Evolutionary conservation across 2,329 filamentous ascomycete genomes (phyloP).

Genomic region (Fusarium gaditjirri): DNA sequence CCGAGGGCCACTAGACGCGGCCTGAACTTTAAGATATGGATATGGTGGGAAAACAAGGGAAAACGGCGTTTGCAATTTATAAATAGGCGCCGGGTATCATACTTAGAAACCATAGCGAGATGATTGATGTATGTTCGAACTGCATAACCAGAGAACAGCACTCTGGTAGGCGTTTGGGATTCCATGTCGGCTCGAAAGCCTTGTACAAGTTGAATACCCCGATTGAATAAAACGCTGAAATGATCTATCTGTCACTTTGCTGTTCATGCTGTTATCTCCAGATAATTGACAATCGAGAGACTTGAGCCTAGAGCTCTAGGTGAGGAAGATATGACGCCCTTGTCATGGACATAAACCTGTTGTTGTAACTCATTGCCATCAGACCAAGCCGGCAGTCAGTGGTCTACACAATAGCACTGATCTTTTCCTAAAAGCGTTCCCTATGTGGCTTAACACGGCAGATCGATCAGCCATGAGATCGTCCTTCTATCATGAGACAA

Average conservation of each 20-base stretch:
- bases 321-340: not conserved
- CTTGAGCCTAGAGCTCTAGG: not conserved
- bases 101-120: slow-evolving; percentile 28
- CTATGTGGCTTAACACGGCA: not conserved
- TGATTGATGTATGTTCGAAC: slow-evolving; percentile 17
- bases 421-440: not conserved
- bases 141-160: slow-evolving; percentile 31
- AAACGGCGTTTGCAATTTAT: slow-evolving; percentile 34
- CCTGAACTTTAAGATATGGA: slow-evolving; percentile 39
- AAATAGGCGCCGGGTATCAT: slow-evolving; percentile 12
- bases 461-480: slow-evolving; percentile 6
- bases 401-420: not conserved
- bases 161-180: slow-evolving; percentile 39
- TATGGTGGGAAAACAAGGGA: slow-evolving; percentile 12
- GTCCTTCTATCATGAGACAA: slow-evolving; percentile 17
- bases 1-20: slow-evolving; percentile 49
- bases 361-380: not conserved
- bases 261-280: not conserved
- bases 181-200: slow-evolving; percentile 25
- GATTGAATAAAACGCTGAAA: slow-evolving; percentile 15
- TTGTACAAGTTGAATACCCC: slow-evolving; percentile 37
- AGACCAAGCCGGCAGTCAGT: not conserved
- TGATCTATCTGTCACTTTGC: not conserved
- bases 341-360: not conserved
- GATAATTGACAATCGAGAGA: not conserved